These are phyloP conservation scores for Suillus subluteus DNA, from an alignment of 768 basidiomycete species.

Conservation along the genomic window DNA sequence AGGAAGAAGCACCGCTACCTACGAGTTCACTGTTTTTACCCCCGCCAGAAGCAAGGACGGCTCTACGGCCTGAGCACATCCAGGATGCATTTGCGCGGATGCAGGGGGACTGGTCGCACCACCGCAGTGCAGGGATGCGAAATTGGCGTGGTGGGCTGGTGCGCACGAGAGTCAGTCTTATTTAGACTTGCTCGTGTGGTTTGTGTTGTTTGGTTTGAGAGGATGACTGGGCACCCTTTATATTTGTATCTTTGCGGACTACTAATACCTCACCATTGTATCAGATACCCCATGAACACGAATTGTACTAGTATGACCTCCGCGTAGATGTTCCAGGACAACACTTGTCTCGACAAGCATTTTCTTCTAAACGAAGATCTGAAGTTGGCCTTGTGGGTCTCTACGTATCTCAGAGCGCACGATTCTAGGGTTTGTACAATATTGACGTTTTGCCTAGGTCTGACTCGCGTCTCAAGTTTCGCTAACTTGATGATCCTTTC, in stretches of 20 bases:
- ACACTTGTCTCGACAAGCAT: too few relatives aligned
- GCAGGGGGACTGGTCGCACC: constrained; percentile 84
- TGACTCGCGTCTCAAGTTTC: too few relatives aligned
- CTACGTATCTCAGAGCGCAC: too few relatives aligned
- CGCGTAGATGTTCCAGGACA: too few relatives aligned
- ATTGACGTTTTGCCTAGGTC: too few relatives aligned
- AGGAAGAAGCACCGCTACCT: constrained; percentile 68
- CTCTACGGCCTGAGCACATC: constrained; percentile 83
- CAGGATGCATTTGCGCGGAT: constrained; percentile 90
- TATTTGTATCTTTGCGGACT: constrained; percentile 1
- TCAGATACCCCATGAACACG: neutral
- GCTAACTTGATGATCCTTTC: too few relatives aligned
- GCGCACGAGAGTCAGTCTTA: constrained; percentile 78
- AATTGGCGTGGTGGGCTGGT: constrained; percentile 89
- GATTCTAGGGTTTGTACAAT: too few relatives aligned
- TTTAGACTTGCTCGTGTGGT: constrained; percentile 41
- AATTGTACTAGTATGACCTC: neutral
- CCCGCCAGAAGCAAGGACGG: constrained; percentile 79
- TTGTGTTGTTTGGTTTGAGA: constrained; percentile 1
- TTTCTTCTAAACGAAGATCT: too few relatives aligned
- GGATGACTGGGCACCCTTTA: neutral
- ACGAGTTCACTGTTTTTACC: constrained; percentile 78
- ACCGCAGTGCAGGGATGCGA: constrained; percentile 82
- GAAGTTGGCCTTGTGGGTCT: too few relatives aligned
- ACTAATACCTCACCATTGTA: neutral